These are phyloP conservation scores for Paracorniculantispora psalliotae DNA, from an alignment of 2,329 filamentous ascomycete species.

Conservation along the genomic window DNA sequence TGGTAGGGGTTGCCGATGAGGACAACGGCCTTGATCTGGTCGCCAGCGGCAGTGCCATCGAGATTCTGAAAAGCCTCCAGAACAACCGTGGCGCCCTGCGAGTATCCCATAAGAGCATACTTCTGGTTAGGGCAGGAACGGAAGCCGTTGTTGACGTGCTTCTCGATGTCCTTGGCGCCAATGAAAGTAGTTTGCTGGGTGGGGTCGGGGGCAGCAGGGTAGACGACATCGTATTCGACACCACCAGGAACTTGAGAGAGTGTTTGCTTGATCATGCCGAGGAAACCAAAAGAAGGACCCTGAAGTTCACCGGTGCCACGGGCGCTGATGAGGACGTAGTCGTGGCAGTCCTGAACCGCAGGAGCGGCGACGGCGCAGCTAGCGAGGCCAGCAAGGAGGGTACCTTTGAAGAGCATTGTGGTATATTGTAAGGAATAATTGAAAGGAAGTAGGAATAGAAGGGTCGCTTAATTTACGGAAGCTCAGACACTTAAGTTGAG, in stretches of 20 bases:
- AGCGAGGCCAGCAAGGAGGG: neutral
- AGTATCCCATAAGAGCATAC: neutral
- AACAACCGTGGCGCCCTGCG: neutral
- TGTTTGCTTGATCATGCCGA: neutral
- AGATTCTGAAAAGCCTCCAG: neutral
- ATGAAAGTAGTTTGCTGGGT: neutral
- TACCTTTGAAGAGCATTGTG: neutral
- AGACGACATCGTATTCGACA: neutral
- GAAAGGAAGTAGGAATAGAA: too few relatives aligned
- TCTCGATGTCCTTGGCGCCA: neutral
- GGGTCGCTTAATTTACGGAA: too few relatives aligned
- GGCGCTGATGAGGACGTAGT: neutral
- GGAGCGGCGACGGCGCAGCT: neutral
- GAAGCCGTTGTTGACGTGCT: neutral
- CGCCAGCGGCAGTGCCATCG: neutral
- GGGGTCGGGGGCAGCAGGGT: neutral
- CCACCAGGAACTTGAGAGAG: neutral
- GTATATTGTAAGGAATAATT: too few relatives aligned
- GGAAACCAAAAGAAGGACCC: neutral
- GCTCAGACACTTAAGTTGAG: too few relatives aligned
- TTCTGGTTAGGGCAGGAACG: neutral
- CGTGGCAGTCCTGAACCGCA: neutral
- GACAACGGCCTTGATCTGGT: neutral
- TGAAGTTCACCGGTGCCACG: neutral
- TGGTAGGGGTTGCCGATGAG: slow-evolving; percentile 2